Base-by-base conservation (phyloP, 73 alveolate genomes). In the Paramecium biaurelia region DNA sequence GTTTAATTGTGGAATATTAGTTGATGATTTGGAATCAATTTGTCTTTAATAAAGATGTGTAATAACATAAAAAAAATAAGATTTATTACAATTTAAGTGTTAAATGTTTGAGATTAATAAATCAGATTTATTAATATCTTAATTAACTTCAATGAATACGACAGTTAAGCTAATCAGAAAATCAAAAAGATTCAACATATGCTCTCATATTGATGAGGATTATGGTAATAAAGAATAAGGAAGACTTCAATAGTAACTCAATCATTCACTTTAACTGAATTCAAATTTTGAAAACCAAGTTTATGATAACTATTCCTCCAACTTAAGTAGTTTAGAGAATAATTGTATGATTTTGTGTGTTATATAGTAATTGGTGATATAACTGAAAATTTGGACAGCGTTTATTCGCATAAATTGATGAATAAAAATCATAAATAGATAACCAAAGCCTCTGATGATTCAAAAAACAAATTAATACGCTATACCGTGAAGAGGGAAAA, bases 361-460 rank as follows among this genome's bases (percentile, higher is more conserved):
- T 63, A 32, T 30, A 5, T 26, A 26, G 43, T 30, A 30, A 14
- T 63, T 63, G 84, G 84, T 63, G 84, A 63, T 63, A 63, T 63
- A 63, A 63, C 84, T 63, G 84, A 63, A 63, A 63, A 63, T 63
- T 63, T 63, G 47, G 84, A 63, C 45, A 24, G 84, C 84, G 84
- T 63, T 63, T 63, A 63, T 63, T 63, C 84, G 84, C 84, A 30
- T 63, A 11, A 63, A 30, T 63, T 32, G 84, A 63, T 10, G 45
- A 63, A 30, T 30, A 26, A 26, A 12, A 63, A 63, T 63, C 24
- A 53, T 53, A 3, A 53, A 53, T n/a, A 18, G 68, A 18, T 53
- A 53, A 53, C 68, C 68, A 53, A 53, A 15, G 68, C 68, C 20
- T 6, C 43, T 30, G 12, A 32, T 30, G 84, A 63, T 30, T 32